phyloP scores from a whole-genome alignment of 2,329 filamentous ascomycete species.

The Coleophoma eucalyptorum region DNA sequence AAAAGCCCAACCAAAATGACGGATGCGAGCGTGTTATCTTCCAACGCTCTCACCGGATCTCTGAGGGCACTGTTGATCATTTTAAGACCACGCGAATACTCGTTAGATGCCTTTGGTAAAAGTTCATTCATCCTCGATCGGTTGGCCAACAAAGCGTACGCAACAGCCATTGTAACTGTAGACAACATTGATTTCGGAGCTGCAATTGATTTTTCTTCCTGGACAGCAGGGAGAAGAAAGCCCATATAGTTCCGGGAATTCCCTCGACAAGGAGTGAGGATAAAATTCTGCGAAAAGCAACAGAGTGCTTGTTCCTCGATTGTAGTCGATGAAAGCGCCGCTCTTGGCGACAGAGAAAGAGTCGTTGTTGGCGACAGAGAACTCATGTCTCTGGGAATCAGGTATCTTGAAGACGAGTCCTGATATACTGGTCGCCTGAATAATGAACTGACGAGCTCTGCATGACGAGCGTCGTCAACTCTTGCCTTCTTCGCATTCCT shows the following conservation, averaged over 20 bases:
- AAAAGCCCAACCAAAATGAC: not conserved
- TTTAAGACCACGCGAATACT: not conserved
- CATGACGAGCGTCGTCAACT: not conserved
- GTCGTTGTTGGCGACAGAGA: not conserved
- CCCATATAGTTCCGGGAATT: not conserved
- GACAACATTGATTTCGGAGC: not conserved
- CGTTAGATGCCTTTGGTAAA: not conserved
- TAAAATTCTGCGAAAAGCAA: not conserved
- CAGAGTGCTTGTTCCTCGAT: not conserved
- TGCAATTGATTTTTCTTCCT: not conserved
- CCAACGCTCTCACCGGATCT: not conserved
- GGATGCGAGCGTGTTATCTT: not conserved
- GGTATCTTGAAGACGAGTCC: not conserved
- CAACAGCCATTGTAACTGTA: not conserved
- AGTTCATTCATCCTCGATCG: not conserved
- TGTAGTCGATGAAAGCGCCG: not conserved
- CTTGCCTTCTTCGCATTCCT: not conserved
- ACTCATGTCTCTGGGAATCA: not conserved
- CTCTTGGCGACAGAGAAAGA: not conserved
- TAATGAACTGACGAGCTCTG: not conserved
- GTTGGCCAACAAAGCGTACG: not conserved
- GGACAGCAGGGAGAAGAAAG: not conserved
- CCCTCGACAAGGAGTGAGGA: not conserved
- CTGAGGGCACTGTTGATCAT: not conserved
- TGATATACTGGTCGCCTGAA: not conserved